These are phyloP conservation scores for Trichoderma cornu-damae DNA, from an alignment of 2,329 filamentous ascomycete genomes.

Conservation along the genomic window DNA sequence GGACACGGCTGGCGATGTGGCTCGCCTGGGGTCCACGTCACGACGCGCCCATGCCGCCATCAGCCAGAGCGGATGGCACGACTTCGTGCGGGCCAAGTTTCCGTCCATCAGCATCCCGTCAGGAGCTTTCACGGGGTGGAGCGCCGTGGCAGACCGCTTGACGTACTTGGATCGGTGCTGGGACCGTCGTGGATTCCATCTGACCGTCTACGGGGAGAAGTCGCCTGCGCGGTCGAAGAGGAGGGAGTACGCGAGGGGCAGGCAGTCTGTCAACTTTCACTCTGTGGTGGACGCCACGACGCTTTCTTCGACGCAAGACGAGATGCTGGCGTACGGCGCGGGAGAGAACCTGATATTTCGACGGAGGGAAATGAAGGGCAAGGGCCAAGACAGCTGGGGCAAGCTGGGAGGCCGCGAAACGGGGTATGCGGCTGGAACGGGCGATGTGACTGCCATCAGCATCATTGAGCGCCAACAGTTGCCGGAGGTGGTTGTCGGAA, in stretches of 20 bases:
- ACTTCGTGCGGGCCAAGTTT: constrained; percentile 45
- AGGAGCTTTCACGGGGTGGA: constrained; percentile 30
- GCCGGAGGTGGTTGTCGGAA: constrained; percentile 41
- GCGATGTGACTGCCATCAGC: constrained; percentile 46
- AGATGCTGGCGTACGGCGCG: constrained; percentile 47
- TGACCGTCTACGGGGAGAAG: constrained; percentile 27
- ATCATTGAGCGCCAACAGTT: constrained; percentile 35
- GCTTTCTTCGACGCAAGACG: constrained; percentile 34
- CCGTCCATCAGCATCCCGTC: constrained; percentile 35
- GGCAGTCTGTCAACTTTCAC: constrained; percentile 40
- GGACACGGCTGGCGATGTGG: constrained; percentile 45
- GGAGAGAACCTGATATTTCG: constrained; percentile 48
- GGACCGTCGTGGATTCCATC: constrained; percentile 44
- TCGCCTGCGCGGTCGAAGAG: constrained; percentile 19
- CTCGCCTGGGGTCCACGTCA: constrained; percentile 38
- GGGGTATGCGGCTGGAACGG: constrained; percentile 41
- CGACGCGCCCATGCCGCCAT: constrained; percentile 38
- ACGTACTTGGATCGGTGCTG: constrained; percentile 50
- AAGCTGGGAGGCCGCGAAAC: constrained; percentile 34
- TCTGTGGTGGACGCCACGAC: constrained; percentile 44
- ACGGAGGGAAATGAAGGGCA: constrained; percentile 30
- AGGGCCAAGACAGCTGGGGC: constrained; percentile 32
- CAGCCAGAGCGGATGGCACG: constrained; percentile 43
- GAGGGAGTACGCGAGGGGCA: constrained; percentile 21
- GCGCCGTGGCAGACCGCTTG: constrained; percentile 39